Conservation (phyloP, 164 flowering plant genomes). For the Sedum album region DNA sequence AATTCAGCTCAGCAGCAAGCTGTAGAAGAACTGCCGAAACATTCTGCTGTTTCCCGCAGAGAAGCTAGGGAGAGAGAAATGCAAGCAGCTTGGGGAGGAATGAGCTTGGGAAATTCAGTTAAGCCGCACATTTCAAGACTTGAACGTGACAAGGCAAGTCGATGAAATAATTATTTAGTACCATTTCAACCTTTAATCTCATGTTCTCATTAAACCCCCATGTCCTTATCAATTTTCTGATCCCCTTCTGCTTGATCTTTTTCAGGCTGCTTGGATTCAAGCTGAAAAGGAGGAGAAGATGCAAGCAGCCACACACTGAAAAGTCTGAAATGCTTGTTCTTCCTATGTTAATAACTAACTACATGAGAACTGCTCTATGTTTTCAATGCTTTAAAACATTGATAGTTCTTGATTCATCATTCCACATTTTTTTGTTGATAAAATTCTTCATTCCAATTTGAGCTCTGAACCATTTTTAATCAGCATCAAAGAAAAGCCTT, state of each 20-base stretch:
- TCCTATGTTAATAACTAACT: background rate
- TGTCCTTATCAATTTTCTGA: background rate
- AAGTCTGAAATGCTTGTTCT: too few species aligned
- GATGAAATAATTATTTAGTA: conserved; percentile 7
- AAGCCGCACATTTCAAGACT: conserved; percentile 71
- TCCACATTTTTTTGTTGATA: background rate
- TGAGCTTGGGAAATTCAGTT: conserved; percentile 75
- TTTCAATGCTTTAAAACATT: background rate
- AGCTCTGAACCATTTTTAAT: too few species aligned
- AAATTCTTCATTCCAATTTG: background rate
- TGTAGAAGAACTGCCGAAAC: conserved; percentile 13
- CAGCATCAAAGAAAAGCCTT: background rate
- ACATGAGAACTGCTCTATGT: background rate
- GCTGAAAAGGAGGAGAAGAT: conserved; percentile 81
- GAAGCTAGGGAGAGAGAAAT: conserved; percentile 69
- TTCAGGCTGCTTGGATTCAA: conserved; percentile 82
- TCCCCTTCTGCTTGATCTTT: conserved; percentile 4
- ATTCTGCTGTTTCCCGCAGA: conserved; percentile 30
- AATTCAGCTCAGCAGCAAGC: conserved; percentile 30
- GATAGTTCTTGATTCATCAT: background rate
- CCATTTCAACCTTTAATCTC: background rate
- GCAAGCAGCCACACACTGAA: conserved; percentile 13
- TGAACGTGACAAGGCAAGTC: conserved; percentile 68
- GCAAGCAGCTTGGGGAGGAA: conserved; percentile 88
- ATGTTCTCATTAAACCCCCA: background rate